Evolutionary conservation across 371 early-diverging fungal genomes (phyloP), one percentile per base, ranked within the genome.

Genomic region (Mortierella sp.): DNA sequence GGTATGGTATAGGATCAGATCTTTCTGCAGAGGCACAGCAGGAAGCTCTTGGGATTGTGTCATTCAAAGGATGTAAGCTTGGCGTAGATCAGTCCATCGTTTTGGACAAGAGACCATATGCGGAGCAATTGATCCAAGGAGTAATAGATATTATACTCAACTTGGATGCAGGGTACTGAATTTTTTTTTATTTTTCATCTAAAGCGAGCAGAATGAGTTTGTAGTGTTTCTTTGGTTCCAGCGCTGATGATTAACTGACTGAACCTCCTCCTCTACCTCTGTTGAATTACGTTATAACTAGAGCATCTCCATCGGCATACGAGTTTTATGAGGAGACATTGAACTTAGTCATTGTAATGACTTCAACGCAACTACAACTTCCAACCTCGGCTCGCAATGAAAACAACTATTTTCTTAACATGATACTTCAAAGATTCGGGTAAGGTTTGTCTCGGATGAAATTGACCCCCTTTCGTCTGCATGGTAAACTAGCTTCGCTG

Each of bases 241-340:
- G 44, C 21, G 12, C 58, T 52, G 16, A 43, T 30, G 57, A 28
- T 44, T 4, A 60, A 11, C 18, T 59, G 68, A 6, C 19, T 48
- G 50, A 18, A 5, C 55, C 18, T 47, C 15, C 15, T 47, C 25
- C 11, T 55, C 46, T 15, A 60, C 46, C 55, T 5, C 55, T 15
- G 12, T 12, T 46, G 9, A 16, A 9, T 14, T 3, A 16, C 21
- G 5, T 5, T 5, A 7, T 6, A 29, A 25, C 9, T 80, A 91
- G 91, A 51, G 64, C 83, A 18, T 87, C 82, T 18, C 82, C 84
- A 30, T 83, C 88, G 1, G 84, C 85, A 18, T 90, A 93, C 60
- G 92, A 92, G 57, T 91, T 91, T 72, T 93, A 93, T 74, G 74
- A 88, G 16, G 93, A 93, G 72, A 72, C 85, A 0, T 72, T 92